Evolutionary conservation across 2,329 filamentous ascomycete genomes (phyloP), one percentile per base, ranked within the genome.

Genomic region (Neocatenulostroma microsporum): DNA sequence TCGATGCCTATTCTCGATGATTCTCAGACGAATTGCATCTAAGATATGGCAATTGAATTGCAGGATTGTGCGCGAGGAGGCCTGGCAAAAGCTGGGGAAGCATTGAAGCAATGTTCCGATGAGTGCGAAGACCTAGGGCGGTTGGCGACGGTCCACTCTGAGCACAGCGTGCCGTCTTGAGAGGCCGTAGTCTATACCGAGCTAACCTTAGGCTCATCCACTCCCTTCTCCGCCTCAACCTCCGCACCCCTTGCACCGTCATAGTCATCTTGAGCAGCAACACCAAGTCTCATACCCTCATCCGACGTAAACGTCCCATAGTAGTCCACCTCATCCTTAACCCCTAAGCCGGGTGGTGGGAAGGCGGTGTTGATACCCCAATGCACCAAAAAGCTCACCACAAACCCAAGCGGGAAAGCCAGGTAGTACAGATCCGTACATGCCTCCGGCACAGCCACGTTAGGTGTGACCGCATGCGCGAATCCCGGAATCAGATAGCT

Each of bases 351-450:
- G 5, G 28, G 7, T 6, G 59, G 56, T 12, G 59, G 57, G 21
- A 49, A 58, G 2, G 55, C 26, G 21, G 46, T 53, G 39, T 59
- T 59, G 25, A 64, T 38, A 5, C 30, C 41, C 25, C 45, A 56
- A 32, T 61, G 57, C 2, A 60, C 44, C 2, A 56, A 40, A 39
- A 65, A 62, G 39, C 59, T 60, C 29, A 66, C 62, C 4, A 51
- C 50, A 31, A 66, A 57, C 0, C 65, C 65, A 1, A 65, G 47
- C 3, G 61, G 54, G 41, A 61, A 67, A 0, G 62, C 60, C n/a
- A 67, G 50, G 36, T 67, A 62, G 48, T 65, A 66, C 3, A 67
- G 39, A 14, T 58, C 49, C 4, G 56, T 60, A 45, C 60, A 63
- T 15, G 54, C 57, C 12, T 50, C 45, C 13, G 57, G 51, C 0